A percentile compares a stretch with the other conserved stretches of the same genome.
Evolutionary conservation across 192 early-diverging fungal genomes (phyloP).

Genomic region (Gonapodya prolifera): DNA sequence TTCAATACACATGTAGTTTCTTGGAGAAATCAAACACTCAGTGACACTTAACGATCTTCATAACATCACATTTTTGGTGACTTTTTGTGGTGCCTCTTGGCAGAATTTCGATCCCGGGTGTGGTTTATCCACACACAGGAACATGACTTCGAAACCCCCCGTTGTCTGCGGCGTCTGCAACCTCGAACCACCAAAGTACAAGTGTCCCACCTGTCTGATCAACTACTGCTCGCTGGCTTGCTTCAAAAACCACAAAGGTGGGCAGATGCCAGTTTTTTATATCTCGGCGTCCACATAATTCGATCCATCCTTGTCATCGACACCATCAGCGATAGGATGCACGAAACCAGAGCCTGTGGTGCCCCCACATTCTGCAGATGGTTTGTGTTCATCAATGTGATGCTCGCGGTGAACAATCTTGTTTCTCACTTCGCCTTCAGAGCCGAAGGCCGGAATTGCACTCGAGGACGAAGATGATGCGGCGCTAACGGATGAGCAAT

Average conservation of each 20-base stretch:
- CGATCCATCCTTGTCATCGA: not conserved
- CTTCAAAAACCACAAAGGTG: not conserved
- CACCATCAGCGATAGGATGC: not conserved
- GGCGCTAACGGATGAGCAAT: not conserved
- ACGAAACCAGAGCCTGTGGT: not conserved
- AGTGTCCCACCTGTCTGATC: not conserved
- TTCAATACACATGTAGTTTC: no score
- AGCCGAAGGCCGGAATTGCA: no score
- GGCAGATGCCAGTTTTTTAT: not conserved
- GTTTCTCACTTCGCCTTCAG: no score
- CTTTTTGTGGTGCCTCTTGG: no score
- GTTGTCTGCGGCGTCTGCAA: not conserved
- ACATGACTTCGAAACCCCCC: no score
- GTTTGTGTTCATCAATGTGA: not conserved
- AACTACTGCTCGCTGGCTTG: not conserved
- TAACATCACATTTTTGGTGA: no score
- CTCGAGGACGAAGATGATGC: not conserved
- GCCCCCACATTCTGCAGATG: not conserved
- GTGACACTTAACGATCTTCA: no score
- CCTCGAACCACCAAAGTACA: not conserved
- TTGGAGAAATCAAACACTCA: no score
- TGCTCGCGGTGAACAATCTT: not conserved
- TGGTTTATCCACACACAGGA: no score
- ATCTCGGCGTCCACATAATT: not conserved
- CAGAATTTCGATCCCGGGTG: no score